These are phyloP conservation scores for Angomonas desouzai DNA, from an alignment of 208 protist genomes.

Conservation along the genomic window DNA sequence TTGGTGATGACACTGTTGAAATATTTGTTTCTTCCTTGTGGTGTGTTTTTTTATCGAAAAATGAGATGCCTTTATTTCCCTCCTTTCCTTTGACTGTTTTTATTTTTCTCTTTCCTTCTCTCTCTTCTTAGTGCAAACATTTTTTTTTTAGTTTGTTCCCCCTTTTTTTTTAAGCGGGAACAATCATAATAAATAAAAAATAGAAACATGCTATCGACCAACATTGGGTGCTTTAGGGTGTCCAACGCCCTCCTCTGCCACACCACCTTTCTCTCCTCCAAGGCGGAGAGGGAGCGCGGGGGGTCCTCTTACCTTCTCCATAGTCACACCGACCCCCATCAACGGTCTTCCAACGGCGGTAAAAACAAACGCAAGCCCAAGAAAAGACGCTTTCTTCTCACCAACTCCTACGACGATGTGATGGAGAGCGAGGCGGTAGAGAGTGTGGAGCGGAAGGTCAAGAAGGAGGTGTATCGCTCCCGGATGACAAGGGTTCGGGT, in stretches of 20 bases:
- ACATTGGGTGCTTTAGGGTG: not conserved
- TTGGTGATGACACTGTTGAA: not conserved
- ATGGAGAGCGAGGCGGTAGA: not conserved
- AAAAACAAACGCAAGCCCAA: not conserved
- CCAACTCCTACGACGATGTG: not conserved
- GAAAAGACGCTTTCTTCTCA: not conserved
- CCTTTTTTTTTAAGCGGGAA: too few species aligned
- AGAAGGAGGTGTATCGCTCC: not conserved
- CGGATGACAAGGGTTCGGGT: not conserved
- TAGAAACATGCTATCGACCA: not conserved
- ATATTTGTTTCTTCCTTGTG: conserved; percentile 1
- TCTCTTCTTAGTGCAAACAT: too few species aligned
- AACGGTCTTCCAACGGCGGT: not conserved
- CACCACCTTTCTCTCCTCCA: not conserved
- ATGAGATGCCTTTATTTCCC: too few species aligned
- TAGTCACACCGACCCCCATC: not conserved
- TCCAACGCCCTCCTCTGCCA: not conserved
- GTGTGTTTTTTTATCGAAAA: too few species aligned
- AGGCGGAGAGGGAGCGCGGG: not conserved
- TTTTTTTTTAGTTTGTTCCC: too few species aligned
- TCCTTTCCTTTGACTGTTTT: too few species aligned
- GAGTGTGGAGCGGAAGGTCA: not conserved
- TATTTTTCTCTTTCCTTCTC: too few species aligned
- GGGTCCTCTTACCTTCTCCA: not conserved
- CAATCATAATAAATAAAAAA: not conserved